Percentiles rank a stretch among this genome's conserved stretches.
Conservation (phyloP, 257 asterid species). For the Fraxinus anomala region DNA sequence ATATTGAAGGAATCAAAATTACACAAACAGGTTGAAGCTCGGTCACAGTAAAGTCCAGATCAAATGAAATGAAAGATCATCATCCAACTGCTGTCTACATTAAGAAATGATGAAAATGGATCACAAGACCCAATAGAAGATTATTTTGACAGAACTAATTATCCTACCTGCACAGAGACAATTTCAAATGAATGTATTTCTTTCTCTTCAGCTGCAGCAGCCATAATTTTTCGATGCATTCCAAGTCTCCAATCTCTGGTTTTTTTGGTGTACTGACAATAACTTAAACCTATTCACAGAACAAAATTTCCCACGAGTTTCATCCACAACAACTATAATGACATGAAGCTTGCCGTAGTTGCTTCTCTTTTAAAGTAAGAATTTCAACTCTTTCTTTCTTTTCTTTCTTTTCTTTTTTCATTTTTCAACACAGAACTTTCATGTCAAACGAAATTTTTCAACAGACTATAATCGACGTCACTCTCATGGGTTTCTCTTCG, state of each 20-base stretch:
- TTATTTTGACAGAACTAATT: not conserved
- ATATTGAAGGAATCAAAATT: not conserved
- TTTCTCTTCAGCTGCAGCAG: constrained; percentile 93
- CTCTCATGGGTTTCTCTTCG: too few species aligned
- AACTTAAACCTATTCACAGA: not conserved
- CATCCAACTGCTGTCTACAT: too few species aligned
- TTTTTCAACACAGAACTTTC: not conserved
- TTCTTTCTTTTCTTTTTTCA: not conserved
- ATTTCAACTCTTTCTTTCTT: constrained; percentile 4
- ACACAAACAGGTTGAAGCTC: too few species aligned
- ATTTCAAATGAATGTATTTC: constrained; percentile 97
- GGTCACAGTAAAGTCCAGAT: too few species aligned
- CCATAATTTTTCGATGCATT: constrained; percentile 27
- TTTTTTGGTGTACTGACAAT: too few species aligned
- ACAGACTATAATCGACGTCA: not conserved
- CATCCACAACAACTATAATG: not conserved
- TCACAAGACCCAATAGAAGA: constrained; percentile 3
- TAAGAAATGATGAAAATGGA: not conserved
- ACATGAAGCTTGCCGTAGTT: not conserved
- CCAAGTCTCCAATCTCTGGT: too few species aligned
- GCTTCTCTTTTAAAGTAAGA: constrained; percentile 20
- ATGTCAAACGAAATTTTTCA: not conserved
- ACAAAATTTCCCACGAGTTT: not conserved
- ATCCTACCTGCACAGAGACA: constrained; percentile 81
- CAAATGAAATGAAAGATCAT: not conserved